A percentile compares a stretch with the other conserved stretches of the same genome.
Conservation (phyloP, 768 basidiomycete species). For the Paxillus ammoniavirescens region DNA sequence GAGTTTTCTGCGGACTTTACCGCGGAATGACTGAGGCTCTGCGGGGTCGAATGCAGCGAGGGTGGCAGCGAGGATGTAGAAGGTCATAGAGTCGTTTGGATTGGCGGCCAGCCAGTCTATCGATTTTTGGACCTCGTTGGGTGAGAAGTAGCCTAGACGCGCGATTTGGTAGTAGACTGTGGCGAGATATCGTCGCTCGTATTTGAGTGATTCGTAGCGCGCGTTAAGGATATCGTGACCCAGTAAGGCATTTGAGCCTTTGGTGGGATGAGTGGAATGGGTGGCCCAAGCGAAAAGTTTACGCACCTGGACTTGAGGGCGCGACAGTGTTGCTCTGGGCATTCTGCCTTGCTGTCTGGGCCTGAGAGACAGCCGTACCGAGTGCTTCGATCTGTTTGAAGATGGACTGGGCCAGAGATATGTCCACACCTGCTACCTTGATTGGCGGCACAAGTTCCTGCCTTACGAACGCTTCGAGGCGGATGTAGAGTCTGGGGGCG, state of each 20-base stretch:
- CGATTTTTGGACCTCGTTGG: slow-evolving; percentile 58
- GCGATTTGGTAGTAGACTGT: slow-evolving; percentile 62
- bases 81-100: slow-evolving; percentile 65
- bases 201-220: slow-evolving; percentile 69
- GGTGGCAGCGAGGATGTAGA: slow-evolving; percentile 64
- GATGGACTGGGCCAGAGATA: slow-evolving; percentile 51
- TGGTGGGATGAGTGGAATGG: slow-evolving; percentile 5
- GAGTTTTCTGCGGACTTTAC: slow-evolving; percentile 45
- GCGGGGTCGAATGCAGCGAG: slow-evolving; percentile 67
- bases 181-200: slow-evolving; percentile 69
- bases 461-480: slow-evolving; percentile 54
- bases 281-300: not conserved
- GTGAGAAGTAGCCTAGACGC: slow-evolving; percentile 58
- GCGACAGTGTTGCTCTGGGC: slow-evolving; percentile 57
- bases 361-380: slow-evolving; percentile 50
- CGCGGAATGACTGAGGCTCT: slow-evolving; percentile 49
- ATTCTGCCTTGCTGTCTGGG: slow-evolving; percentile 57
- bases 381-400: slow-evolving; percentile 64
- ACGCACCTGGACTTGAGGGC: slow-evolving; percentile 53
- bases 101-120: slow-evolving; percentile 71
- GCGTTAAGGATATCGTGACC: slow-evolving; percentile 67
- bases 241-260: slow-evolving; percentile 46
- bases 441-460: slow-evolving; percentile 49
- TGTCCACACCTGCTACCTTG: slow-evolving; percentile 35
- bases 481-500: slow-evolving; percentile 46